Evolutionary conservation across 2,329 filamentous ascomycete species (phyloP), one percentile per base, ranked within the genome.

Genomic region (Dryadomyces sulphureus): DNA sequence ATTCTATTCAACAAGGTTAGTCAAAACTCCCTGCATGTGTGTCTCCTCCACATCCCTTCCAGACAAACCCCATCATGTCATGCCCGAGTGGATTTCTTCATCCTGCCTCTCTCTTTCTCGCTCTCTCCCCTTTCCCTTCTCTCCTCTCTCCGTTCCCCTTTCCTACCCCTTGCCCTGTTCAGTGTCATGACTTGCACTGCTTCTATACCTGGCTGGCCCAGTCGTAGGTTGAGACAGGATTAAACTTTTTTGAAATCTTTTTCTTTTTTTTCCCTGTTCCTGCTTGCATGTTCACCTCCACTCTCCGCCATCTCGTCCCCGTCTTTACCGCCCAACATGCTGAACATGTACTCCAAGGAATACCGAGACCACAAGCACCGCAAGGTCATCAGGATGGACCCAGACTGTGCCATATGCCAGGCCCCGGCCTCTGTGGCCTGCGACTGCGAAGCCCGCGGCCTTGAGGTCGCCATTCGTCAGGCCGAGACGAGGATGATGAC

Each of bases 401-500:
- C 78, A 38, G 75, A 81, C 62, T 83, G 79, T 61, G 78, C 78
- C 45, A 77, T 83, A 57, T 82, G 79, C 60, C 68, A 68, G 56
- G 68, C 70, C 51, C 75, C 78, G 50, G 76, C 77, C 40, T 66
- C 65, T 38, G 58, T 70, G 54, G 67, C 65, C 50, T 83, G 79
- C 60, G 75, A 79, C 53, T 83, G 79, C 57, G 79, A 83, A 64
- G 74, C 75, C 44, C 78, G 76, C 54, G 73, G 76, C 24, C 67
- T 82, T 25, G 77, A 81, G 53, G 62, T 72, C 47, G 77, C 78
- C 49, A 67, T 82, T 38, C 67, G 69, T 50, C 75, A 81, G 58
- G 77, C 78, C 48, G 79, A 83, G 59, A 62, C 67, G 44, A 68
- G 70, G 39, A 76, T 81, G 67, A 79, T 82, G 76, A 67, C 71